Percentiles rank a stretch among this genome's conserved stretches.
Evolutionary conservation across 2,329 filamentous ascomycete species (phyloP).

Genomic region (Xylariales sp.): DNA sequence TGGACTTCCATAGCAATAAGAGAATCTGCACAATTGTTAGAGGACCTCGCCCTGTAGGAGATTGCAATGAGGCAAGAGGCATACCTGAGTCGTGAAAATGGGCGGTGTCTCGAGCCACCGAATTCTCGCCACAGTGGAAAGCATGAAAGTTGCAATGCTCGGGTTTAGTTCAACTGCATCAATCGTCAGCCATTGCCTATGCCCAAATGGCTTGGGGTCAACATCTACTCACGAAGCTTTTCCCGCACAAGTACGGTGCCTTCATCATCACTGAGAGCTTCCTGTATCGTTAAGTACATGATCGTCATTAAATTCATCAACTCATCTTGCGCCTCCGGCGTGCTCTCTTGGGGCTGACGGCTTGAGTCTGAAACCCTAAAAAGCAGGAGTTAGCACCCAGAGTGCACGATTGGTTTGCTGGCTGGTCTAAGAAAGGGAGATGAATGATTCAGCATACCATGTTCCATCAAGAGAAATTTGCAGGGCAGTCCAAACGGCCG

Average conservation of each 20-base stretch:
- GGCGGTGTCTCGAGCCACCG: slow-evolving; percentile 67
- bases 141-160: slow-evolving; percentile 66
- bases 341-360: slow-evolving; percentile 28
- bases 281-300: slow-evolving; percentile 57
- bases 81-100: slow-evolving; percentile 61
- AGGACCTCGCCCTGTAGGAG: neutral
- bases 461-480: slow-evolving; percentile 45
- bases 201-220: too few relatives aligned
- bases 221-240: slow-evolving; percentile 48
- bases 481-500: slow-evolving; percentile 47
- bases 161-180: slow-evolving; percentile 54
- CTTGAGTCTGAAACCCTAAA: slow-evolving; percentile 36
- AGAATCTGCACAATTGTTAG: slow-evolving; percentile 50
- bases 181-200: too few relatives aligned
- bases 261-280: slow-evolving; percentile 46
- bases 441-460: slow-evolving; percentile 37
- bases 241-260: slow-evolving; percentile 41
- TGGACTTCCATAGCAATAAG: slow-evolving; percentile 86
- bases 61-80: slow-evolving; percentile 11
- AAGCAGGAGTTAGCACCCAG: neutral
- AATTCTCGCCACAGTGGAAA: slow-evolving; percentile 63
- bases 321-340: slow-evolving; percentile 54
- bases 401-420: neutral
- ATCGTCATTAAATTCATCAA: slow-evolving; percentile 60
- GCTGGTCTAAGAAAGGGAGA: slow-evolving; percentile 16